Evolutionary conservation across 257 asterid genomes (phyloP).

Genomic region (Solanum pimpinellifolium): DNA sequence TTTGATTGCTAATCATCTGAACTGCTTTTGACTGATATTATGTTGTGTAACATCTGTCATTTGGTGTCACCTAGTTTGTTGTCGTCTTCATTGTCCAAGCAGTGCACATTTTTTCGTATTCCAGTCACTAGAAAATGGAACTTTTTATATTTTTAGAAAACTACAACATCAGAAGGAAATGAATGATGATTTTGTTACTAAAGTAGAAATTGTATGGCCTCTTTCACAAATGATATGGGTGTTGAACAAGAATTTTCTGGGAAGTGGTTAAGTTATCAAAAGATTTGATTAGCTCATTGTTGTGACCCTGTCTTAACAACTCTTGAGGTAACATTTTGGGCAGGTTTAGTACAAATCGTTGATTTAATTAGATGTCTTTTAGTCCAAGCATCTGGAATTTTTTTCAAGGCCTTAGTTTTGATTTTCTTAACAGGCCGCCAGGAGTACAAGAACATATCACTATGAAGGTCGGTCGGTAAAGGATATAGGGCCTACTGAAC

Average conservation of each 20-base stretch:
- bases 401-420: neutral
- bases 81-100: neutral
- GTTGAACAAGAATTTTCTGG: neutral
- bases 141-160: neutral
- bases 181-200: neutral
- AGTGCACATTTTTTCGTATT: neutral
- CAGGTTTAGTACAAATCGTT: neutral
- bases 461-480: constrained; percentile 55
- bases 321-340: neutral
- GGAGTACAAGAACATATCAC: constrained; percentile 56
- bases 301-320: neutral
- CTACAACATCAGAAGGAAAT: neutral
- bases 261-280: neutral
- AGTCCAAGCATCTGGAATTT: neutral
- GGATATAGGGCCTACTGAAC: constrained; percentile 39
- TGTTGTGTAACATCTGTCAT: neutral
- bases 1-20: neutral
- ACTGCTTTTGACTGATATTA: neutral
- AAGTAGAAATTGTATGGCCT: neutral
- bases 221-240: neutral
- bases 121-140: neutral
- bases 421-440: constrained; percentile 36
- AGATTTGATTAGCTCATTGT: neutral
- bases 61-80: neutral
- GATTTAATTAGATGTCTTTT: neutral